Evolutionary conservation across 2,329 filamentous ascomycete genomes (phyloP).

Genomic region (Hymenoscyphus repandus): DNA sequence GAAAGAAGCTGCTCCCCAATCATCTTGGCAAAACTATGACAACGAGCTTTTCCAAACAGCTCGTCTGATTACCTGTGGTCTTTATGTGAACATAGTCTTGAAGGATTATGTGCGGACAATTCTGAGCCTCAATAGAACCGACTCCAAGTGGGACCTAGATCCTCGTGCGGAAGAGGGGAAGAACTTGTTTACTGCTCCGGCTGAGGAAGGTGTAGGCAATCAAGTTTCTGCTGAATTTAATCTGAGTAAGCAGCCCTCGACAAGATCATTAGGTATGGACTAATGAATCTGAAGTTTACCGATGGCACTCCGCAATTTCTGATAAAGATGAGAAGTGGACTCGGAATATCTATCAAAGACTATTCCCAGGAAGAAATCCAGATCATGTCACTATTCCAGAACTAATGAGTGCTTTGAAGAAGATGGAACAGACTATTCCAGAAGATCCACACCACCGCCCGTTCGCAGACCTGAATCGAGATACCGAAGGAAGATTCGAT

Average conservation of each 20-base stretch:
- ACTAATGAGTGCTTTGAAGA: neutral
- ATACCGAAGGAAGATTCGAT: conserved; percentile 57
- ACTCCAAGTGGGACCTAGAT: conserved; percentile 64
- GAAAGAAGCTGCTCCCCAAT: conserved; percentile 58
- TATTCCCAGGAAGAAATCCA: neutral
- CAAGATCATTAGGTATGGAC: no score
- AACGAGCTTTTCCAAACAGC: conserved; percentile 71
- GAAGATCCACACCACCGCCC: conserved; percentile 37
- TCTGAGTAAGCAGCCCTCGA: conserved; percentile 44
- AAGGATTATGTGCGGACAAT: conserved; percentile 72
- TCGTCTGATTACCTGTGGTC: conserved; percentile 63
- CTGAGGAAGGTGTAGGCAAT: conserved; percentile 66
- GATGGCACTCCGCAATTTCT: conserved; percentile 75
- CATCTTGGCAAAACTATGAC: conserved; percentile 22
- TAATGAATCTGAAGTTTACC: conserved; percentile 46
- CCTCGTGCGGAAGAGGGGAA: conserved; percentile 35
- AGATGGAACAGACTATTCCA: neutral
- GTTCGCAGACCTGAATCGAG: conserved; percentile 61
- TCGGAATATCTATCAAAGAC: conserved; percentile 16
- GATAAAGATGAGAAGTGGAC: conserved; percentile 76
- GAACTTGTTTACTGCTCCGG: neutral
- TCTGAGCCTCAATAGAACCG: conserved; percentile 33
- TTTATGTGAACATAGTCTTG: conserved; percentile 74
- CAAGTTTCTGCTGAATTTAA: conserved; percentile 84
- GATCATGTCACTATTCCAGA: neutral